Evolutionary conservation across 1,139 yeast genomes (phyloP), one percentile per base, ranked within the genome.

Genomic region (Zygoascus hellenicus): DNA sequence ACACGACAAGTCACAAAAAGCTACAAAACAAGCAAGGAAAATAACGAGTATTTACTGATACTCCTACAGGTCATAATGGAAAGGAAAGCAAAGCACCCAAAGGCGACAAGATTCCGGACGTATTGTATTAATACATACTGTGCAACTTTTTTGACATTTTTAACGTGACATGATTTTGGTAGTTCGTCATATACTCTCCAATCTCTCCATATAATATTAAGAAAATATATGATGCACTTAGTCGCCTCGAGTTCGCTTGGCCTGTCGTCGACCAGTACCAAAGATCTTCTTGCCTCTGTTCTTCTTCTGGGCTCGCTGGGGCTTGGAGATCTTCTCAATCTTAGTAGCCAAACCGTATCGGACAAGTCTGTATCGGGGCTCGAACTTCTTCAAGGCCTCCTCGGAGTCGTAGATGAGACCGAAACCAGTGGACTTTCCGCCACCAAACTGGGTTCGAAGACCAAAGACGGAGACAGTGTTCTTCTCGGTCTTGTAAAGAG

Each of bases 241-340:
- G 38, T 54, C 55, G 34, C 52, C 56, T 49, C 57, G 44, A 50
- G 58, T 55, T 54, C 63, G 67, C 77, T 88, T 88, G 74, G 96
- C 95, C 77, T 85, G 86, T 75, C 88, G 83, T 76, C 80, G 84
- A 71, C 90, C 95, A 69, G 98, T 92, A 84, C 98, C 98, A 71
- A 90, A 88, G 84, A 86, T 75, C 86, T 92, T 92, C 89, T 84
- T 83, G 70, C 87, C 96, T 83, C 97, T 90, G 96, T 92, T 92
- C 92, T 92, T 92, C 90, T 87, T 88, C 85, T 92, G 98, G 80
- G 94, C 94, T 83, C 98, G 89, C 81, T 94, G 98, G 81, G 90
- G 97, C 89, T 97, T 89, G 67, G 97, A 88, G 68, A 96, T 80
- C 82, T 88, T 89, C 76, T 92, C 97, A 68, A 83, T 89, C 83